Base-by-base conservation (phyloP, 2,329 filamentous ascomycete species). In the Xenoacremonium recifei region DNA sequence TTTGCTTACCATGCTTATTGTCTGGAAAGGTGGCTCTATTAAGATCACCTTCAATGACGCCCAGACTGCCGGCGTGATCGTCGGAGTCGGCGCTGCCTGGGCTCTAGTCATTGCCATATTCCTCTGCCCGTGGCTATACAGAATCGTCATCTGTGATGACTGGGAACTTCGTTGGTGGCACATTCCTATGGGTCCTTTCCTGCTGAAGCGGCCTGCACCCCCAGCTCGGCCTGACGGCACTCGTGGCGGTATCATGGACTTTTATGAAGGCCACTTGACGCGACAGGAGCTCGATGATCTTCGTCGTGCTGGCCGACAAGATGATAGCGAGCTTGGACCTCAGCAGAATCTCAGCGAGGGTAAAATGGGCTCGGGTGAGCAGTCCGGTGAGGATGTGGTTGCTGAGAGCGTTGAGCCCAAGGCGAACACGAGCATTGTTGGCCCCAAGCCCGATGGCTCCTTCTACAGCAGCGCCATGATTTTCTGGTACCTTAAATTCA, bases 201-300 rank as follows among this genome's bases (percentile, higher is more conserved):
- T 82, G 2, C 70, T 78, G 25, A 61, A 58, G 17, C 71, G 72
- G 6, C 63, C 62, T 2, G 58, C 65, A 1, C 62, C 66, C 0
- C 67, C 70, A 4, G 57, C 66, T 49, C 87, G 90, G 70, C 85
- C 81, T 15, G 79, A 89, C 66, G 84, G 84, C 6, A 64, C 81
- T 6, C 85, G 85, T 3, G 65, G 64, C 37, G 66, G 60, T 6
- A 65, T 81, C 27, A 67, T 70, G 41, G 67, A 81, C 55, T 81
- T 77, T 57, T 82, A 82, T 59, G 69, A 65, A 36, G 79, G 78
- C 2, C 76, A 79, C 37, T 56, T 76, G 10, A 80, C 77, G 12
- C 65, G 62, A 3, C 76, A 77, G 5, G 66, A 80, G 53, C 70
- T 81, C 5, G 64, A 68, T 0, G 62, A 67, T 1, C 63, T 59